These are phyloP conservation scores for Lichenothelia convexa DNA, from an alignment of 495 filamentous ascomycete genomes.

Conservation along the genomic window DNA sequence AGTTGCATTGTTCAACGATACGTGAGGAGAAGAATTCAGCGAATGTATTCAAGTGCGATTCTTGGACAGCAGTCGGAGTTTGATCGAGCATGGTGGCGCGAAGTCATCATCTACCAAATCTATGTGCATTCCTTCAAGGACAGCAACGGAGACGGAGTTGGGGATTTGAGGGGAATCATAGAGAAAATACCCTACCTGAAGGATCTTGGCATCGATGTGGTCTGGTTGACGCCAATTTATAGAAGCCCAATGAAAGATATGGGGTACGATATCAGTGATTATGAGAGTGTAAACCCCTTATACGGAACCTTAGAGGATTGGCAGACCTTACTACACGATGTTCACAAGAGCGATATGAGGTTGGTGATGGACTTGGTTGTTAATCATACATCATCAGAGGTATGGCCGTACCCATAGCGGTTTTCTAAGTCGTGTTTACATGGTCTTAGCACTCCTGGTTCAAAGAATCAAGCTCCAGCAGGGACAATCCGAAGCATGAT, in stretches of 20 bases:
- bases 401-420: too few species aligned
- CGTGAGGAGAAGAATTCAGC: too few species aligned
- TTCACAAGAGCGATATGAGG: conserved; percentile 43
- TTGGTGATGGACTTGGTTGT: conserved; percentile 57
- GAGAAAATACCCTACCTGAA: conserved; percentile 49
- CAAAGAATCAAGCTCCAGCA: conserved; percentile 41
- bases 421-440: too few species aligned
- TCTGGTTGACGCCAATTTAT: conserved; percentile 53
- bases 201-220: conserved; percentile 41
- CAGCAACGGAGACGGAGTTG: conserved; percentile 47
- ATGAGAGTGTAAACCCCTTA: conserved; percentile 38
- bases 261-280: conserved; percentile 55
- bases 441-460: conserved; percentile 49
- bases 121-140: conserved; percentile 51
- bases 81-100: conserved; percentile 35
- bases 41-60: too few species aligned
- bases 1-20: too few species aligned
- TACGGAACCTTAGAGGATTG: conserved; percentile 48
- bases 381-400: conserved; percentile 36
- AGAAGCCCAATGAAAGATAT: conserved; percentile 46
- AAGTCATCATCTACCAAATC: conserved; percentile 46
- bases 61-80: too few species aligned
- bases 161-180: conserved; percentile 48
- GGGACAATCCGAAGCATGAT: conserved; percentile 35
- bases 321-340: conserved; percentile 39